Percentiles rank a stretch among this genome's conserved stretches.
These are phyloP conservation scores for Mucor velutinosus DNA, from an alignment of 371 early-diverging fungal genomes.

Conservation along the genomic window DNA sequence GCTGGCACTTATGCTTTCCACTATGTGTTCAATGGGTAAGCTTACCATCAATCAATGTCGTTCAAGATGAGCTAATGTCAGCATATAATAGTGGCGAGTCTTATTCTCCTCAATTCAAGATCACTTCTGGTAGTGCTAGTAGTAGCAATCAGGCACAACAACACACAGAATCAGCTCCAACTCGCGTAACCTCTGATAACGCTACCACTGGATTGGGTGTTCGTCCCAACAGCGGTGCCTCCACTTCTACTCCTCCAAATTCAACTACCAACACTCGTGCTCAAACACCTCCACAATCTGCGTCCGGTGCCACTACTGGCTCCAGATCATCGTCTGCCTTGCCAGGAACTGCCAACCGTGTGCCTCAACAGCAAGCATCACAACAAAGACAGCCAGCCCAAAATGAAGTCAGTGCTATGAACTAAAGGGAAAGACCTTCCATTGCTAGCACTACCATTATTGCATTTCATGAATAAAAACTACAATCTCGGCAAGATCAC, in stretches of 20 bases:
- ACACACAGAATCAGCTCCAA: not conserved
- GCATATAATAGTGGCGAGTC: not conserved
- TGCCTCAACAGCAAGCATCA: not conserved
- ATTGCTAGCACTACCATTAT: not conserved
- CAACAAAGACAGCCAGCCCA: not conserved
- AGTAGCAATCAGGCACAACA: not conserved
- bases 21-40: not conserved
- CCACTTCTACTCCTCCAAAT: not conserved
- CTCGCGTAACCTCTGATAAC: not conserved
- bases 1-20: constrained; percentile 2
- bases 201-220: not conserved
- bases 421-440: not conserved
- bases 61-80: not conserved
- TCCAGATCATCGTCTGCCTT: not conserved
- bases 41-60: not conserved
- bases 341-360: not conserved
- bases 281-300: not conserved
- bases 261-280: not conserved
- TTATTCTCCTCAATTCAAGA: constrained; percentile 1
- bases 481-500: not conserved
- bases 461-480: not conserved
- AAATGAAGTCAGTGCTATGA: not conserved
- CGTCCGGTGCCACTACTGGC: not conserved
- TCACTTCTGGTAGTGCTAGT: not conserved
- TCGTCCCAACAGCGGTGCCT: not conserved